Evolutionary conservation across 306 rosid genomes (phyloP).

Genomic region (Sicyos baderoa): DNA sequence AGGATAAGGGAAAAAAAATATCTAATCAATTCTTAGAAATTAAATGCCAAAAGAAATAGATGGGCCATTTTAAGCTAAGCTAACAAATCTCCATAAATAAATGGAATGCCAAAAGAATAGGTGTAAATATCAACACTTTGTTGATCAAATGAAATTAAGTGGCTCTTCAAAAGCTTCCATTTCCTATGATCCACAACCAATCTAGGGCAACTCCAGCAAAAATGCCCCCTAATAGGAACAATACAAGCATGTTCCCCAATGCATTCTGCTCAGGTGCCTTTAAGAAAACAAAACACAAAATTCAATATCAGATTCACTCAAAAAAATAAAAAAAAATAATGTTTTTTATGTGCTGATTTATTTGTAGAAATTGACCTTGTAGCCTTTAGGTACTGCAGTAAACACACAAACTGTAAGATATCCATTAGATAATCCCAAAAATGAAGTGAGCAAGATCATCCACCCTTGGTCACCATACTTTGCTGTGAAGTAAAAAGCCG

Average conservation of each 20-base stretch:
- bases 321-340: not conserved
- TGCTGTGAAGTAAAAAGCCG: conserved; percentile 73
- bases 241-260: conserved; percentile 66
- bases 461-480: conserved; percentile 78
- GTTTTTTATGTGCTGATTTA: not conserved
- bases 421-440: conserved; percentile 72
- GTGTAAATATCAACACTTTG: too few species aligned
- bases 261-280: conserved; percentile 97
- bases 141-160: too few species aligned
- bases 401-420: conserved; percentile 73
- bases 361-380: conserved; percentile 38
- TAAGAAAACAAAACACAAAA: conserved; percentile 5
- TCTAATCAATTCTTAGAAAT: too few species aligned
- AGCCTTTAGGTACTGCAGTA: conserved; percentile 67
- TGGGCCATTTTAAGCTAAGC: too few species aligned
- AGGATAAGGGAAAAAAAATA: too few species aligned
- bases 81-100: too few species aligned
- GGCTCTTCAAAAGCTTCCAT: conserved; percentile 22
- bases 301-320: conserved; percentile 11
- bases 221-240: conserved; percentile 49
- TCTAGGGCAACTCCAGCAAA: conserved; percentile 62
- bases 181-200: conserved; percentile 83
- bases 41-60: too few species aligned
- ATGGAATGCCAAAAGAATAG: too few species aligned
- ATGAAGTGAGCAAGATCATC: conserved; percentile 62